Evolutionary conservation across 2,329 filamentous ascomycete species (phyloP).

Genomic region (Trichoderma simmonsii): DNA sequence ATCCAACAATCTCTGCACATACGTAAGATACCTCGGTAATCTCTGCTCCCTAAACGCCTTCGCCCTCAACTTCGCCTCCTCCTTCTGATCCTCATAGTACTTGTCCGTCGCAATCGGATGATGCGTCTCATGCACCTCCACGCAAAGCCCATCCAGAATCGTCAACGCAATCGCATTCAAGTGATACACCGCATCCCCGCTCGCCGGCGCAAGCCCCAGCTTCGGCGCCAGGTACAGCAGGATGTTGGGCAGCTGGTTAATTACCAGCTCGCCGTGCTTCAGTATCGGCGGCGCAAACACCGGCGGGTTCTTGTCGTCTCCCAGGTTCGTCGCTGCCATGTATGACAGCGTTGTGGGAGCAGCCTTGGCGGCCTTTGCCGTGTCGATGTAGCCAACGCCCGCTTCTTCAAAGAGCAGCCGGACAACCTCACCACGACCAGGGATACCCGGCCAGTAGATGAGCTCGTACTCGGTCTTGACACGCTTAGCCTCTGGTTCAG

Average conservation of each 20-base stretch:
- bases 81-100: conserved; percentile 75
- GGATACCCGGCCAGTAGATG: conserved; percentile 69
- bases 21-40: conserved; percentile 69
- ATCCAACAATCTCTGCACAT: conserved; percentile 65
- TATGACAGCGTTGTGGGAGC: conserved; percentile 47
- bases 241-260: conserved; percentile 72
- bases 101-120: conserved; percentile 60
- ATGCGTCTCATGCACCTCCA: conserved; percentile 73
- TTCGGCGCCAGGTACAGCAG: conserved; percentile 64
- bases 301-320: conserved; percentile 60
- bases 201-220: conserved; percentile 52
- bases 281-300: conserved; percentile 66
- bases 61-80: conserved; percentile 57
- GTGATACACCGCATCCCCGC: conserved; percentile 47
- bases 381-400: conserved; percentile 62
- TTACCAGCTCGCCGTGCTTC: conserved; percentile 56
- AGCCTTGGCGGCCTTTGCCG: conserved; percentile 40
- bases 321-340: conserved; percentile 43
- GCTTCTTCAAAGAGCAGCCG: conserved; percentile 71
- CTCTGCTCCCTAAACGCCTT: conserved; percentile 57
- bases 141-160: conserved; percentile 65
- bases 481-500: conserved; percentile 20
- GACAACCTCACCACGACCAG: conserved; percentile 72
- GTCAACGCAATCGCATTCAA: conserved; percentile 65
- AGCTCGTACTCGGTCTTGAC: conserved; percentile 51